Percentiles rank a stretch among this genome's conserved stretches.
Evolutionary conservation across 2,329 filamentous ascomycete species (phyloP).

Genomic region (Chaetomiaceae sp.): DNA sequence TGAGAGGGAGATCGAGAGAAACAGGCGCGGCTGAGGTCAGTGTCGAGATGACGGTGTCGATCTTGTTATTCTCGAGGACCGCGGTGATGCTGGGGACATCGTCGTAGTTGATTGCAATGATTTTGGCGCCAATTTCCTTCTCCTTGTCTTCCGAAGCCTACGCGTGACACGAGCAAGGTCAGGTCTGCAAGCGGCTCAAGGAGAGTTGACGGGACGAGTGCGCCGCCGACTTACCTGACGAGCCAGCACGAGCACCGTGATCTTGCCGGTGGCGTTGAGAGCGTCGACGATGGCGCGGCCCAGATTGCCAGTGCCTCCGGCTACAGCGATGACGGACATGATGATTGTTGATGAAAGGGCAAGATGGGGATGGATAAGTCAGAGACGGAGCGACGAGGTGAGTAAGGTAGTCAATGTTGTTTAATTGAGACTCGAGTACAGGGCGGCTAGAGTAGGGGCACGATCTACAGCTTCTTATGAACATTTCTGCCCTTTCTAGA

Average conservation of each 20-base stretch:
- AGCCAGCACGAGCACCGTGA: slow-evolving; percentile 38
- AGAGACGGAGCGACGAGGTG: no score
- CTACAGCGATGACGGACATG: slow-evolving; percentile 41
- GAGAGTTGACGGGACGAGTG: no score
- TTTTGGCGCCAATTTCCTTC: slow-evolving; percentile 24
- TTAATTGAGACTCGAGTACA: no score
- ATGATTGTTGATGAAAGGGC: no score
- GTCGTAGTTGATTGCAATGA: slow-evolving; percentile 29
- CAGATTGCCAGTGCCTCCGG: slow-evolving; percentile 42
- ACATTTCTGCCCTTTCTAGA: no score
- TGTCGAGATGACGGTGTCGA: slow-evolving; percentile 43
- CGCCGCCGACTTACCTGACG: slow-evolving; percentile 32
- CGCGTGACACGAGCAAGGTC: no score
- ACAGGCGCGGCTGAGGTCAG: slow-evolving; percentile 29
- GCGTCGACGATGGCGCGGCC: slow-evolving; percentile 44
- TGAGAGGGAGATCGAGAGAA: slow-evolving; percentile 31
- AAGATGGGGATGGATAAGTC: no score
- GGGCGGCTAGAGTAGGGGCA: no score
- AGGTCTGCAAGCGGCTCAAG: no score
- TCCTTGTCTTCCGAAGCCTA: slow-evolving; percentile 5
- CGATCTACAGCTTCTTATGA: no score
- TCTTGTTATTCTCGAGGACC: slow-evolving; percentile 32
- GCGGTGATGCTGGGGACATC: slow-evolving; percentile 22
- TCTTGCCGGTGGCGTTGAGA: slow-evolving; percentile 32
- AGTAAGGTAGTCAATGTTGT: no score